These are phyloP conservation scores for Solanum hybrid DNA, from an alignment of 305 asterid species.

Conservation along the genomic window DNA sequence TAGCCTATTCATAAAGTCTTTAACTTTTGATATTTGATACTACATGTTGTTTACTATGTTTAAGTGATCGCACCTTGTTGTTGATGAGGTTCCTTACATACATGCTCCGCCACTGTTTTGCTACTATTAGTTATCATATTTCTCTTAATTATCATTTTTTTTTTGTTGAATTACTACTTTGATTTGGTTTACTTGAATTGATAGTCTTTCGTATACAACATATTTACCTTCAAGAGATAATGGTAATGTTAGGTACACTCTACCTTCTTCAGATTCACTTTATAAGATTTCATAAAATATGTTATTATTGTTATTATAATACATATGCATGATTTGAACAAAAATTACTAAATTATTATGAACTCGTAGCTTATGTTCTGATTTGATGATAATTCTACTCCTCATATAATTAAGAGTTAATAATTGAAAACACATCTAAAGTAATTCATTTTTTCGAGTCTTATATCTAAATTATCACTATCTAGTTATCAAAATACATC, in stretches of 20 bases:
- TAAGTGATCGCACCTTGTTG: background rate
- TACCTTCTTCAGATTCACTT: background rate
- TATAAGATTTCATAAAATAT: background rate
- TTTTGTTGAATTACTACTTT: background rate
- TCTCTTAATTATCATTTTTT: background rate
- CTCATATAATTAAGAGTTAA: background rate
- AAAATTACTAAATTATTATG: background rate
- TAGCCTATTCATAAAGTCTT: too few species aligned
- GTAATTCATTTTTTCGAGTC: background rate
- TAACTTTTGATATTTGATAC: background rate
- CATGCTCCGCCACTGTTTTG: too few species aligned
- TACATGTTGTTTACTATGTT: background rate
- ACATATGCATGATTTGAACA: background rate
- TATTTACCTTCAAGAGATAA: background rate
- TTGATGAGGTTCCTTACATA: background rate
- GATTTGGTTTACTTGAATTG: background rate
- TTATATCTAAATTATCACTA: background rate
- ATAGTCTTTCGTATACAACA: fast-evolving
- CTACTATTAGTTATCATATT: background rate
- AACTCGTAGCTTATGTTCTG: background rate
- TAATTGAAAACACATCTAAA: background rate
- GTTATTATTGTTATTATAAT: background rate
- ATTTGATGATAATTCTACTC: background rate
- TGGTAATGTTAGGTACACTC: background rate
- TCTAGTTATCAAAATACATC: background rate